phyloP scores from a whole-genome alignment of 2,329 filamentous ascomycete genomes.

The Fusarium setosum region DNA sequence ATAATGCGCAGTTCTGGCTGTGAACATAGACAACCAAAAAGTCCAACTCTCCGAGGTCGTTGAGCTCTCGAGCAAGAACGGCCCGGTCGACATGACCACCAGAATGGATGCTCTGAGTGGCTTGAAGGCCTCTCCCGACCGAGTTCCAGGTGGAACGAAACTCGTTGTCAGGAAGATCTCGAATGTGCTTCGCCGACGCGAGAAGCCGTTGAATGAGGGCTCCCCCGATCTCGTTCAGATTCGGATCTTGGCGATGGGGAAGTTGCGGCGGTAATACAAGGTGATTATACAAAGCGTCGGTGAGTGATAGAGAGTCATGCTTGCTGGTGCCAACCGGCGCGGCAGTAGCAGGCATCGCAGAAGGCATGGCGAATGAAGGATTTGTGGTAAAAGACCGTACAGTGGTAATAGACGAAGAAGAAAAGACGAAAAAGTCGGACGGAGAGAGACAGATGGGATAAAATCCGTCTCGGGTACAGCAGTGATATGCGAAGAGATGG shows the following conservation, averaged over 20 bases:
- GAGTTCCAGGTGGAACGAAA: slow-evolving; percentile 26
- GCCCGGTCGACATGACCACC: slow-evolving; percentile 30
- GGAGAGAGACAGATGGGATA: background rate
- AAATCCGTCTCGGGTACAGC: too few relatives aligned
- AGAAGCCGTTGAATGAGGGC: slow-evolving; percentile 25
- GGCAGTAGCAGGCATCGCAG: background rate
- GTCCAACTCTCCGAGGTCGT: slow-evolving; percentile 18
- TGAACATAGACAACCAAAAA: slow-evolving; percentile 34
- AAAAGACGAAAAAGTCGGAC: background rate
- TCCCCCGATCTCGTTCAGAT: slow-evolving; percentile 25
- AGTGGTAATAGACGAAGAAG: background rate
- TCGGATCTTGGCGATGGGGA: slow-evolving; percentile 34
- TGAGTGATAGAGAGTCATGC: slow-evolving; percentile 16
- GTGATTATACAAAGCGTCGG: slow-evolving; percentile 39
- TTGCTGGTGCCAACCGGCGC: background rate
- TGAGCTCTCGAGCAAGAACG: slow-evolving; percentile 29
- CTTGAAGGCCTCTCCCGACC: slow-evolving; percentile 28
- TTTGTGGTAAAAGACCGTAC: background rate
- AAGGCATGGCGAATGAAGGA: background rate
- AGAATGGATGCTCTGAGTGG: slow-evolving; percentile 32
- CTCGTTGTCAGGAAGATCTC: slow-evolving; percentile 25
- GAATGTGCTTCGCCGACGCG: slow-evolving; percentile 23
- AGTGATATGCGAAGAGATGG: too few relatives aligned
- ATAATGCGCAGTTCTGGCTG: slow-evolving; percentile 48
- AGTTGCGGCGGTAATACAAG: slow-evolving; percentile 37